Evolutionary conservation across 2,329 filamentous ascomycete genomes (phyloP).

Genomic region (Penicillium sp.): DNA sequence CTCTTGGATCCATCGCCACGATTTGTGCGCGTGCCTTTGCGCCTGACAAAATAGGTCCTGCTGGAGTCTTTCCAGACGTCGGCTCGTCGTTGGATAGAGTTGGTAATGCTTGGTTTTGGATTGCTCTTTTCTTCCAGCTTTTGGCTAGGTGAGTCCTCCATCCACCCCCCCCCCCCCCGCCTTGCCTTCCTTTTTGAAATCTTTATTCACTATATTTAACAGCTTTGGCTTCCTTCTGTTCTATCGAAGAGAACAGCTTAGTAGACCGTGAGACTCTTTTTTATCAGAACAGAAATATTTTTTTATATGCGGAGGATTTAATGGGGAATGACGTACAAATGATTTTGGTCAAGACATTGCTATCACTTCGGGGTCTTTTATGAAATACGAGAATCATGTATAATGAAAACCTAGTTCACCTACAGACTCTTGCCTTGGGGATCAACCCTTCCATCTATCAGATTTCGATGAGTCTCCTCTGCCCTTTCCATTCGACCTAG

Average conservation of each 20-base stretch:
- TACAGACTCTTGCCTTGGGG: too few relatives aligned
- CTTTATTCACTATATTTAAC: neutral
- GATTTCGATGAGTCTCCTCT: too few relatives aligned
- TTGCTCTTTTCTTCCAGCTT: slow-evolving; percentile 60
- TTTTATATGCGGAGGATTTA: too few relatives aligned
- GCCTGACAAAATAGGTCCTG: slow-evolving; percentile 62
- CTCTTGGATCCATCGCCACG: slow-evolving; percentile 62
- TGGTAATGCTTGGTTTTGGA: slow-evolving; percentile 61
- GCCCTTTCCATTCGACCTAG: too few relatives aligned
- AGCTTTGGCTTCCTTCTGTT: slow-evolving; percentile 45
- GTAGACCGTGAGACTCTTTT: slow-evolving; percentile 33
- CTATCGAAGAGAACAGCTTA: slow-evolving; percentile 48
- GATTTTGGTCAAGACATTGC: too few relatives aligned
- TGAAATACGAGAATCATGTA: too few relatives aligned
- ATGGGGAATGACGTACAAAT: too few relatives aligned
- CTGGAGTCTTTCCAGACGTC: slow-evolving; percentile 63
- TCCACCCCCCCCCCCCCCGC: too few relatives aligned
- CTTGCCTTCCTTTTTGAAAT: neutral
- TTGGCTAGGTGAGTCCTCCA: slow-evolving; percentile 36
- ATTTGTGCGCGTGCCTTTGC: slow-evolving; percentile 62
- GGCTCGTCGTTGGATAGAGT: slow-evolving; percentile 49
- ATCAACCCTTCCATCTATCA: too few relatives aligned
- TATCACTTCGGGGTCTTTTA: too few relatives aligned
- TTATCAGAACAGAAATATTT: too few relatives aligned
- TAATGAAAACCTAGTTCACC: too few relatives aligned